These are phyloP conservation scores for Blastobotrys apis DNA, from an alignment of 1,139 yeast genomes.

Conservation along the genomic window DNA sequence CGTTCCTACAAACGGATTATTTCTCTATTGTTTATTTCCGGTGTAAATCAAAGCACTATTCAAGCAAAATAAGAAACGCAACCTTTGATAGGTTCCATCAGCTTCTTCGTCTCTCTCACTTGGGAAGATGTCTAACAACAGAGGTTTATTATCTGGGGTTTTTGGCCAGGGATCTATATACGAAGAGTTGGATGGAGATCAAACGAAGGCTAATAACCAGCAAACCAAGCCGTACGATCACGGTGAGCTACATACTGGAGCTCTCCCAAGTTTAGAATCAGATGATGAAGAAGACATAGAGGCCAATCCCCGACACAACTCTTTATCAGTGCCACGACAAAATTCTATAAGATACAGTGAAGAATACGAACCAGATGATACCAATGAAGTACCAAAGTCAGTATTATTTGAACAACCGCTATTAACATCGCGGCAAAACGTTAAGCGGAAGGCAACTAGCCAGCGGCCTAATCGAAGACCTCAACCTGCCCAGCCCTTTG, in stretches of 20 bases:
- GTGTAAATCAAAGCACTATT: too few species aligned
- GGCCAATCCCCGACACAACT: background rate
- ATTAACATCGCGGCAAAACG: background rate
- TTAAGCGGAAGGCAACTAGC: background rate
- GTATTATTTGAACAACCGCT: slow-evolving; percentile 9
- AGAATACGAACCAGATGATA: slow-evolving; percentile 1
- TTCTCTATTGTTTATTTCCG: too few species aligned
- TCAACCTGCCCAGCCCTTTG: background rate
- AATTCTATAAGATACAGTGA: background rate
- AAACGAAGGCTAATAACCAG: background rate
- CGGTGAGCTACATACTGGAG: slow-evolving; percentile 5
- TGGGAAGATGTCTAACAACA: too few species aligned
- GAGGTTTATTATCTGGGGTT: slow-evolving; percentile 5
- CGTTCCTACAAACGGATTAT: too few species aligned
- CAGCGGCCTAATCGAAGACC: background rate
- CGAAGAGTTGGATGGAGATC: slow-evolving; percentile 9
- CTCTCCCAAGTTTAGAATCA: slow-evolving; percentile 8
- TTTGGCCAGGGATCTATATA: slow-evolving; percentile 15
- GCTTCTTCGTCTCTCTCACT: too few species aligned
- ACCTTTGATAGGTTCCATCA: too few species aligned
- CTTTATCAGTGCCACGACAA: background rate
- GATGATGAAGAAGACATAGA: slow-evolving; percentile 14
- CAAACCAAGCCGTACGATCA: background rate
- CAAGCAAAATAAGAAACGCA: too few species aligned
- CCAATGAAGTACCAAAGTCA: slow-evolving; percentile 10